A percentile compares a stretch with the other conserved stretches of the same genome.
phyloP scores from a whole-genome alignment of 2,329 filamentous ascomycete species.

The Botryotinia narcissicola region DNA sequence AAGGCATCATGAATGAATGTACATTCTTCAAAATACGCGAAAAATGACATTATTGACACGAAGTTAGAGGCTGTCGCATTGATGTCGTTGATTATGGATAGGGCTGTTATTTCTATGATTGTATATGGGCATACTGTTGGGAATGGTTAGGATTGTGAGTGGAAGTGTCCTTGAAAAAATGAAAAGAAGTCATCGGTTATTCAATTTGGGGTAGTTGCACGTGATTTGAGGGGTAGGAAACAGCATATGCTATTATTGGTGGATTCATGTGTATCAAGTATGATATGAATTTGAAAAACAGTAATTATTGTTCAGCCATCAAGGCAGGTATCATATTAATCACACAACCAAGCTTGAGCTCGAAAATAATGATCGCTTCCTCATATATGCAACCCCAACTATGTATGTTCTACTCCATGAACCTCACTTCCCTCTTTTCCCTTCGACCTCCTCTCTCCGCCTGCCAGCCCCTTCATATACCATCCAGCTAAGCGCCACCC shows the following conservation, averaged over 20 bases:
- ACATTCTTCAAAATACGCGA: background rate
- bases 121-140: background rate
- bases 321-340: background rate
- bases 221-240: background rate
- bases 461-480: background rate
- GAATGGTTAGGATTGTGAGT: background rate
- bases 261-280: background rate
- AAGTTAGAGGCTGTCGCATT: background rate
- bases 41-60: background rate
- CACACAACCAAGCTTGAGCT: background rate
- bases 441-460: background rate
- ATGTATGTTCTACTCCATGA: background rate
- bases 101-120: background rate
- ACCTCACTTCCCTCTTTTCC: background rate
- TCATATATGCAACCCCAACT: background rate
- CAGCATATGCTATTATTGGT: background rate
- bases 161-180: background rate
- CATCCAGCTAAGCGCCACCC: conserved; percentile 23
- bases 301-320: conserved; percentile 2
- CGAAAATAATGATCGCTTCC: background rate
- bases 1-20: background rate
- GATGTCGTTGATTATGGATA: background rate
- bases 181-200: background rate
- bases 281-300: background rate
- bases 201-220: background rate